Percentiles rank a stretch among this genome's conserved stretches.
phyloP scores from a whole-genome alignment of 441 rosid genomes.

The Pelargonium myrrhifolium region DNA sequence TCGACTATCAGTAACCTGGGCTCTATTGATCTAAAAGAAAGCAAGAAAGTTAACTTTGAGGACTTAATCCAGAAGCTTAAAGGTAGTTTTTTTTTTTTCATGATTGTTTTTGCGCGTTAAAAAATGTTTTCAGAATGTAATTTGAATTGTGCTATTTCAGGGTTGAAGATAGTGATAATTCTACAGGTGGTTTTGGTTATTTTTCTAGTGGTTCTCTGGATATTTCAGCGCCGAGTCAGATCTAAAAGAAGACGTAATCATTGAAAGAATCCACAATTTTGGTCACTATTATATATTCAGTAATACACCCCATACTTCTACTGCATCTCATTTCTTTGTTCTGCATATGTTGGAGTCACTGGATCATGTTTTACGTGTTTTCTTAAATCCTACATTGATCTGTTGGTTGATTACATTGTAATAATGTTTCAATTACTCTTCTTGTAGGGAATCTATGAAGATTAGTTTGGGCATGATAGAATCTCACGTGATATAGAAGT shows the following conservation, averaged over 20 bases:
- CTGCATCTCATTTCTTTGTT: too few relatives aligned
- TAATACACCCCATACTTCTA: too few relatives aligned
- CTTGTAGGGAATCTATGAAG: too few relatives aligned
- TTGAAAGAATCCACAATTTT: slow-evolving; percentile 4
- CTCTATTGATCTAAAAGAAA: slow-evolving; percentile 24
- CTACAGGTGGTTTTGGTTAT: slow-evolving; percentile 44
- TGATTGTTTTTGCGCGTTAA: slow-evolving; percentile 2
- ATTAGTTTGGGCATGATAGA: too few relatives aligned
- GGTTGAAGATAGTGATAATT: slow-evolving; percentile 50
- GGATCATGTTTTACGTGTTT: too few relatives aligned
- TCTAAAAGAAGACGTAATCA: slow-evolving; percentile 43
- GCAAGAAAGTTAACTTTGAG: slow-evolving; percentile 24
- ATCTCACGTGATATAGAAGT: too few relatives aligned
- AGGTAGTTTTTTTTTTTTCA: slow-evolving; percentile 30
- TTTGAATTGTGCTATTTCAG: slow-evolving; percentile 35
- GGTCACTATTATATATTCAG: slow-evolving; percentile 4
- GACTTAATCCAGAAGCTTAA: slow-evolving; percentile 40
- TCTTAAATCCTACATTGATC: too few relatives aligned
- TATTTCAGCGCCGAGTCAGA: slow-evolving; percentile 28
- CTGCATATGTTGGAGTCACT: too few relatives aligned
- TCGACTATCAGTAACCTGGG: slow-evolving; percentile 19
- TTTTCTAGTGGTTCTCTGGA: slow-evolving; percentile 33
- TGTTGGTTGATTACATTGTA: too few relatives aligned
- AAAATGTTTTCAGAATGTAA: slow-evolving; percentile 10
- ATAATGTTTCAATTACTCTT: too few relatives aligned